Conservation (phyloP, 73 alveolate genomes). For the Paramecium bursaria region DNA sequence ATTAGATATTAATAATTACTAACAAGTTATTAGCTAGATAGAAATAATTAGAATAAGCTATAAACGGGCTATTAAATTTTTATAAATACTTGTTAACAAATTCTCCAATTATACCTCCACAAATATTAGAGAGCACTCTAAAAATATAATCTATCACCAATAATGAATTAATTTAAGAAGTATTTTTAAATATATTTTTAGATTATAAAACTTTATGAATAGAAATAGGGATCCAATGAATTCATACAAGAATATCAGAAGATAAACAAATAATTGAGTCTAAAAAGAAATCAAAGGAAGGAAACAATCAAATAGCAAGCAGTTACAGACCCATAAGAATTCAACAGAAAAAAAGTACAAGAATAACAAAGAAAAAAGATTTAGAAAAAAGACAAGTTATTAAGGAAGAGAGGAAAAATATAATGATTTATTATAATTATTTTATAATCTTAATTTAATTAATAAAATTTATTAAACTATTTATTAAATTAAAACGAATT, state of each 20-base stretch:
- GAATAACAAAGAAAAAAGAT: conserved; percentile 6
- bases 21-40: conserved; percentile 21
- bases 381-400: conserved; percentile 29
- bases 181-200: neutral
- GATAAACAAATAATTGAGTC: neutral
- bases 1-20: neutral
- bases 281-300: neutral
- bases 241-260: neutral
- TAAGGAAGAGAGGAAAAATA: too few relatives aligned
- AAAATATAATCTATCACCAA: neutral
- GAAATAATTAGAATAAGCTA: conserved; percentile 11
- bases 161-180: neutral
- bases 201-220: conserved; percentile 12
- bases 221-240: conserved; percentile 4
- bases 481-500: too few relatives aligned
- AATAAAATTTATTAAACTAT: too few relatives aligned
- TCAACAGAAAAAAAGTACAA: neutral
- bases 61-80: neutral
- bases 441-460: too few relatives aligned
- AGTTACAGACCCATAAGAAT: conserved; percentile 19
- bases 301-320: neutral
- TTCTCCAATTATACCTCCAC: neutral
- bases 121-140: neutral
- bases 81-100: neutral
- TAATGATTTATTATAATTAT: too few relatives aligned